Conservation (phyloP, 202 grass and related monocot genomes). For the Setaria viridis region DNA sequence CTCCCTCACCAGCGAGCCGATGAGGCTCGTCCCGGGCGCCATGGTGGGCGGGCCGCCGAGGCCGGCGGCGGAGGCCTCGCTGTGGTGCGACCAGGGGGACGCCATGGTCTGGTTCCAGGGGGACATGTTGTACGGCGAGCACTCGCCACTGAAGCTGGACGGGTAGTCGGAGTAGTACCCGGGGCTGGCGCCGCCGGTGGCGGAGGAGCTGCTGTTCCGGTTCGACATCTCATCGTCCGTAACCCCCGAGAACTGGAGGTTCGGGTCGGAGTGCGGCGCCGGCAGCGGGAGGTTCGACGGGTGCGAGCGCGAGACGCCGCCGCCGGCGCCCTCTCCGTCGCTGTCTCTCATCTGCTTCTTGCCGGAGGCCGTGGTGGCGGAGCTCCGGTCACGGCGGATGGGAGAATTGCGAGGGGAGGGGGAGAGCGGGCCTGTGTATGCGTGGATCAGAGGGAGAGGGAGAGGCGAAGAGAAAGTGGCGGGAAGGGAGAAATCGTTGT, state of each 20-base stretch:
- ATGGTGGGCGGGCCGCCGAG: conserved; percentile 1
- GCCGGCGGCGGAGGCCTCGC: conserved; percentile 41
- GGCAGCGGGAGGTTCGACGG: conserved; percentile 64
- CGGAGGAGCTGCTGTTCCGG: conserved; percentile 81
- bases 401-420: conserved; percentile 46
- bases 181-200: conserved; percentile 58
- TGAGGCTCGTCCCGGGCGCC: conserved; percentile 53
- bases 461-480: conserved; percentile 54
- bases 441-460: conserved; percentile 35
- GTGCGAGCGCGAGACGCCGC: conserved; percentile 55
- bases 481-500: conserved; percentile 49
- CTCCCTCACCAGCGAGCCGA: conserved; percentile 82
- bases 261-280: conserved; percentile 61
- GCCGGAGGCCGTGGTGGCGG: conserved; percentile 13
- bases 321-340: conserved; percentile 56
- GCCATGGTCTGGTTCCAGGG: conserved; percentile 94
- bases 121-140: conserved; percentile 91
- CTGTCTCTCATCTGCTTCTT: conserved; percentile 54
- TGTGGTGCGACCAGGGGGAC: conserved; percentile 80
- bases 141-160: conserved; percentile 79
- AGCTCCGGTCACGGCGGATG: neutral
- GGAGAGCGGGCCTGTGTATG: conserved; percentile 53
- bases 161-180: conserved; percentile 76
- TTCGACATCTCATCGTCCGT: conserved; percentile 65
- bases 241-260: conserved; percentile 44